Percentiles rank a stretch among this genome's conserved stretches.
These are phyloP conservation scores for Tripterygium wilfordii DNA, from an alignment of 177 flowering plant genomes.

Conservation along the genomic window DNA sequence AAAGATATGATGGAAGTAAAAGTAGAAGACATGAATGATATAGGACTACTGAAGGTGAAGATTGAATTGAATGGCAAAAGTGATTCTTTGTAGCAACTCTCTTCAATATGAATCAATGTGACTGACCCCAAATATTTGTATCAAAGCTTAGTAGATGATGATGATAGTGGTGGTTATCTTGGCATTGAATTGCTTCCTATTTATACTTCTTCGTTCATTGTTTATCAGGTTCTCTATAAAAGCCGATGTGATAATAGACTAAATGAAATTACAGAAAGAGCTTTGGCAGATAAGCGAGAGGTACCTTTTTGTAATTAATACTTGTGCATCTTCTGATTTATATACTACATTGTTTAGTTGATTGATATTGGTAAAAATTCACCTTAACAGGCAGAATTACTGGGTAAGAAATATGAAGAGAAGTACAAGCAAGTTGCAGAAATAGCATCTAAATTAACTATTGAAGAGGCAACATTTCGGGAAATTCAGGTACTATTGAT, in stretches of 20 bases:
- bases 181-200: no score
- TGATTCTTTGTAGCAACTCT: background rate
- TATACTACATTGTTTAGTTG: no score
- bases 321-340: background rate
- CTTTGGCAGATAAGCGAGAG: conserved; percentile 76
- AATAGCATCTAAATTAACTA: conserved; percentile 71
- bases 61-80: background rate
- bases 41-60: background rate
- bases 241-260: conserved; percentile 90
- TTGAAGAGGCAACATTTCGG: conserved; percentile 88
- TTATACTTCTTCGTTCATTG: background rate
- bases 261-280: conserved; percentile 91
- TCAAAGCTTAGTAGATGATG: no score
- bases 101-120: no score
- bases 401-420: conserved; percentile 87
- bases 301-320: conserved; percentile 23
- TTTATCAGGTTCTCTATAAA: conserved; percentile 73
- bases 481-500: conserved; percentile 59
- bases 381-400: conserved; percentile 70
- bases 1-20: no score
- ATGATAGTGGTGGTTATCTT: no score
- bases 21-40: no score
- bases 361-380: no score
- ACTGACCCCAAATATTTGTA: no score
- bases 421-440: conserved; percentile 86